phyloP scores from a whole-genome alignment of 2,329 filamentous ascomycete species.

The Fusarium sp. region DNA sequence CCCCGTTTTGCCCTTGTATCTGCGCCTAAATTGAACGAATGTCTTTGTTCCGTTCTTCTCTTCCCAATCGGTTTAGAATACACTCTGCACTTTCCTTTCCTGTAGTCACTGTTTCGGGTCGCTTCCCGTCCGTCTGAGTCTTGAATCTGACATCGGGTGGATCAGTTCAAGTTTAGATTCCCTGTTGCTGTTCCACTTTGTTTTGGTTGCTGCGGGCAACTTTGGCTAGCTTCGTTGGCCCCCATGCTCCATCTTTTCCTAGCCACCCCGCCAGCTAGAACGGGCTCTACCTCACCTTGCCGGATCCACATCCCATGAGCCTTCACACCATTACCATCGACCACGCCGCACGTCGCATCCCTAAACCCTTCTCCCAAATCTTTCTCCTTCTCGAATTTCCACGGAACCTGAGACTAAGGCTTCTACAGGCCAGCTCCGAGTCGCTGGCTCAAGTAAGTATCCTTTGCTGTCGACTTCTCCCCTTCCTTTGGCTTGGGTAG shows the following conservation, averaged over 20 bases:
- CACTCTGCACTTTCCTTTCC: background rate
- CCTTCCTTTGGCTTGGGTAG: constrained; percentile 18
- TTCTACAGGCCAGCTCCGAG: constrained; percentile 34
- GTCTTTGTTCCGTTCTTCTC: background rate
- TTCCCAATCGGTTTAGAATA: constrained; percentile 19
- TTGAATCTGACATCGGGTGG: constrained; percentile 14
- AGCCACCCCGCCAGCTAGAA: constrained; percentile 16
- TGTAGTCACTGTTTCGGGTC: constrained; percentile 29
- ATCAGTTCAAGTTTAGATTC: constrained; percentile 4
- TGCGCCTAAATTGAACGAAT: constrained; percentile 24
- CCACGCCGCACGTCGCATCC: constrained; percentile 41
- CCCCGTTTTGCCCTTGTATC: constrained; percentile 23
- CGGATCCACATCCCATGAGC: constrained; percentile 34
- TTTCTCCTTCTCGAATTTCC: constrained; percentile 37
- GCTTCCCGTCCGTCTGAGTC: constrained; percentile 30
- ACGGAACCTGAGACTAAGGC: constrained; percentile 26
- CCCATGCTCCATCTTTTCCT: constrained; percentile 24
- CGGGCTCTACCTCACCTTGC: constrained; percentile 22
- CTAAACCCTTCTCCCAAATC: constrained; percentile 41
- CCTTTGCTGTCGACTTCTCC: constrained; percentile 12
- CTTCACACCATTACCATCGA: constrained; percentile 36
- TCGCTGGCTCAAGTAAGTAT: constrained; percentile 30
- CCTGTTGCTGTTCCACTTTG: constrained; percentile 27
- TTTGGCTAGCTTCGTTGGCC: constrained; percentile 30
- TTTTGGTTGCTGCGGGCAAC: constrained; percentile 49